A percentile compares a stretch with the other conserved stretches of the same genome.
phyloP scores from a whole-genome alignment of 768 basidiomycete species.

The Termitomyces sp. region DNA sequence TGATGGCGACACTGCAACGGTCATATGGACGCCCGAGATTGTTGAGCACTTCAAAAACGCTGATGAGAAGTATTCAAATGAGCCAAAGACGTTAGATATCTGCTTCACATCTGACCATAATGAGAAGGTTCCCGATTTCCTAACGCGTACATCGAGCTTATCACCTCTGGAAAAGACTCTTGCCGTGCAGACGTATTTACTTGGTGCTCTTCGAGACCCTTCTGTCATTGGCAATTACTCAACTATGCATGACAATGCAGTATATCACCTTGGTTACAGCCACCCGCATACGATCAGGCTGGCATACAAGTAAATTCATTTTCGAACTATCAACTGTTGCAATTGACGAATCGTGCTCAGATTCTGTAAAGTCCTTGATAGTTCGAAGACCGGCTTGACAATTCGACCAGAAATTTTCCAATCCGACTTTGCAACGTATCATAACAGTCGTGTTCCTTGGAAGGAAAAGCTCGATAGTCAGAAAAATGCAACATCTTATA shows the following conservation, averaged over 20 bases:
- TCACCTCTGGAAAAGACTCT: slow-evolving; percentile 25
- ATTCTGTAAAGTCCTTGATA: slow-evolving; percentile 55
- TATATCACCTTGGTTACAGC: slow-evolving; percentile 50
- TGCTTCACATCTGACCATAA: slow-evolving; percentile 40
- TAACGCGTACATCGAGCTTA: slow-evolving; percentile 22
- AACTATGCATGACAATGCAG: slow-evolving; percentile 51
- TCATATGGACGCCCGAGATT: slow-evolving; percentile 57
- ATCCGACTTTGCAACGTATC: slow-evolving; percentile 15
- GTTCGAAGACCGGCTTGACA: slow-evolving; percentile 54
- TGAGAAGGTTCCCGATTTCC: slow-evolving; percentile 42
- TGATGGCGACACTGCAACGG: slow-evolving; percentile 61
- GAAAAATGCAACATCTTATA: neutral
- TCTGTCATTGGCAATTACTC: slow-evolving; percentile 54
- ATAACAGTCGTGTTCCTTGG: slow-evolving; percentile 12
- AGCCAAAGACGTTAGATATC: slow-evolving; percentile 39
- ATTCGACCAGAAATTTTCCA: slow-evolving; percentile 31
- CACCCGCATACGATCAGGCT: slow-evolving; percentile 47
- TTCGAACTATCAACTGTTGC: neutral
- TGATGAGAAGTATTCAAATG: slow-evolving; percentile 40
- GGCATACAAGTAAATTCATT: slow-evolving; percentile 43
- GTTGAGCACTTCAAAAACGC: slow-evolving; percentile 57
- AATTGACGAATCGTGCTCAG: slow-evolving; percentile 18
- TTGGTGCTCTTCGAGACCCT: slow-evolving; percentile 44
- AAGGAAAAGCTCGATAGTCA: slow-evolving; percentile 20
- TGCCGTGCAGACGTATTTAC: slow-evolving; percentile 46